Evolutionary conservation across 2,329 filamentous ascomycete species (phyloP), one percentile per base, ranked within the genome.

Genomic region (Microascus cirrosus): DNA sequence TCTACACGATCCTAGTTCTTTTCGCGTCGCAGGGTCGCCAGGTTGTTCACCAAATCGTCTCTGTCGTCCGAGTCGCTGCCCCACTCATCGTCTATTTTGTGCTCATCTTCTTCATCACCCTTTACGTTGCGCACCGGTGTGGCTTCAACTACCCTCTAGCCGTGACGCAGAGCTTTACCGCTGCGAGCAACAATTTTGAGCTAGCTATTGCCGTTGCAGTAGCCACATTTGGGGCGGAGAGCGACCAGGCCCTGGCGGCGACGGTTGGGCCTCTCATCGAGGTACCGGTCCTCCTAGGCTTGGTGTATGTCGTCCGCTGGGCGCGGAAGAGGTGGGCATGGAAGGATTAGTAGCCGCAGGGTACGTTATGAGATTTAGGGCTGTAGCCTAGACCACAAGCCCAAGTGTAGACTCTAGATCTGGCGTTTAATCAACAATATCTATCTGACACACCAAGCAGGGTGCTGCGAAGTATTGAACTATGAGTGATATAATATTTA

Each of bases 101-200:
- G 1, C 70, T 86, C 60, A 81, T 94, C 58, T 96, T 95, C 73
- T 82, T 83, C 54, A 64, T 76, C 2, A 94, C 89, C 0, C 73
- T 94, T 1, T 74, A 74, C 51, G 71, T 85, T 1, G 79, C 83
- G 2, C 76, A 78, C 54, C 78, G 76, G n/a, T 71, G 86, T n/a
- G 87, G 89, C 0, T 91, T 91, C 59, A 83, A 82, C 0, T 95
- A 95, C 67, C 78, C 78, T 39, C 68, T 91, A 1, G 79, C 81
- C 1, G 78, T 80, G 12, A 93, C 90, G 1, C 90, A 95, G 71
- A 91, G 88, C 66, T 94, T 95, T 65, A 95, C 89, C 0, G 92
- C 90, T 0, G 88, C 89, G 1, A 95, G 90, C 68, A 96, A 96
- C 67, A 95, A 96, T 68, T 96, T 96, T 65, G 91, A 96, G 73